phyloP scores from a whole-genome alignment of 208 protist genomes.

The Trypanosoma mega region DNA sequence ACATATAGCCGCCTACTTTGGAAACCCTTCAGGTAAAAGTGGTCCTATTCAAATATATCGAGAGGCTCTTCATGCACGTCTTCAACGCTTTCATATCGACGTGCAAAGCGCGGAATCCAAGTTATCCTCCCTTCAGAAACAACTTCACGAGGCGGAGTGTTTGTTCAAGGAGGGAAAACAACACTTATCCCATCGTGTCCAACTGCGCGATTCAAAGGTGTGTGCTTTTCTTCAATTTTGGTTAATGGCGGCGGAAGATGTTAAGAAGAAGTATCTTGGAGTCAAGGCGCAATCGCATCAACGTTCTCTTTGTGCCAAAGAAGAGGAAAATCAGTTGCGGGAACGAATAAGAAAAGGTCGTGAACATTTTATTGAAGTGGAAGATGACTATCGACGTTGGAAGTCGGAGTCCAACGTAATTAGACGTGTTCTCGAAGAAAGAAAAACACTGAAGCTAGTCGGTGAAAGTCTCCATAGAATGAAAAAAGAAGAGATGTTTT shows the following conservation, averaged over 20 bases:
- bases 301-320: background rate
- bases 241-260: constrained; percentile 26
- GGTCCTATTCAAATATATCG: constrained; percentile 5
- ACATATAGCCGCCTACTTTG: constrained; percentile 5
- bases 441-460: constrained; percentile 3
- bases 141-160: constrained; percentile 22
- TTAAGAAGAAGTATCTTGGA: constrained; percentile 34
- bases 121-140: constrained; percentile 28
- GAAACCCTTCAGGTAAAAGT: background rate
- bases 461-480: constrained; percentile 10
- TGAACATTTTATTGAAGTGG: constrained; percentile 27
- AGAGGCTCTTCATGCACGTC: constrained; percentile 13
- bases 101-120: constrained; percentile 29
- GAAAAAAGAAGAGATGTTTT: background rate
- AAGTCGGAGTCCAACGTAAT: constrained; percentile 20
- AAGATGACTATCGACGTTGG: constrained; percentile 21
- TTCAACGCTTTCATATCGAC: constrained; percentile 31
- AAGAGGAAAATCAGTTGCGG: constrained; percentile 32
- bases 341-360: constrained; percentile 25
- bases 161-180: constrained; percentile 23
- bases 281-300: constrained; percentile 28
- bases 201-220: constrained; percentile 41
- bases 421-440: constrained; percentile 16
- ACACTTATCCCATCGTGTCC: constrained; percentile 28
- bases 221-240: constrained; percentile 36